phyloP scores from a whole-genome alignment of 306 rosid species.

The Gillenia trifoliata region DNA sequence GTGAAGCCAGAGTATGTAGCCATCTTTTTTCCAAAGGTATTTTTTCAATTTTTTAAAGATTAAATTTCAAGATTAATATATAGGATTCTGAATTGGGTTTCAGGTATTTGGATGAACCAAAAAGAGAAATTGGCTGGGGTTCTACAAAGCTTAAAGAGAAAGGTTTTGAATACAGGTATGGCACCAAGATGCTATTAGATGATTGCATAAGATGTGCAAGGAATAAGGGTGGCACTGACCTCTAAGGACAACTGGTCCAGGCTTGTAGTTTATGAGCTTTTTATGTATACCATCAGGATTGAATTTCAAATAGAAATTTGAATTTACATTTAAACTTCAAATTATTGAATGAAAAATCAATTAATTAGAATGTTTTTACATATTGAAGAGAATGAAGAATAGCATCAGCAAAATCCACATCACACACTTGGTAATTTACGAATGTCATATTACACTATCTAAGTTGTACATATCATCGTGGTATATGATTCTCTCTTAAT shows the following conservation, averaged over 20 bases:
- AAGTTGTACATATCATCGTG: too few relatives aligned
- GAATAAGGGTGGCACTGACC: conserved; percentile 16
- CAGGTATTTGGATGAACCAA: conserved; percentile 39
- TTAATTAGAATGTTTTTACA: too few relatives aligned
- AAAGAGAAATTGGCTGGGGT: conserved; percentile 32
- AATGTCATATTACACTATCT: too few relatives aligned
- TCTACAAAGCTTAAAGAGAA: conserved; percentile 34
- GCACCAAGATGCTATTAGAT: conserved; percentile 38
- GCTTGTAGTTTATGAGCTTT: neutral
- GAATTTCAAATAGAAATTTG: neutral
- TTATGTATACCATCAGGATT: too few relatives aligned
- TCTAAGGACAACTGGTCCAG: neutral
- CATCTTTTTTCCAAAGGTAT: neutral
- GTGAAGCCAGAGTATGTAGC: conserved; percentile 38
- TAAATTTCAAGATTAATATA: neutral
- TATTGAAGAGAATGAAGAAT: too few relatives aligned
- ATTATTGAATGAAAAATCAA: too few relatives aligned
- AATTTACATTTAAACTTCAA: too few relatives aligned
- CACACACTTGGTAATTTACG: too few relatives aligned
- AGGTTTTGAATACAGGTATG: conserved; percentile 46
- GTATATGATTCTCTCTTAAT: too few relatives aligned
- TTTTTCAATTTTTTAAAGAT: neutral
- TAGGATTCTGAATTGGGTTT: conserved; percentile 3
- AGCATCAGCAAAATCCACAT: too few relatives aligned
- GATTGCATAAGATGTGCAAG: conserved; percentile 35